Conservation (phyloP, 1,284 basidiomycete species). For the Kwoniella shivajii region DNA sequence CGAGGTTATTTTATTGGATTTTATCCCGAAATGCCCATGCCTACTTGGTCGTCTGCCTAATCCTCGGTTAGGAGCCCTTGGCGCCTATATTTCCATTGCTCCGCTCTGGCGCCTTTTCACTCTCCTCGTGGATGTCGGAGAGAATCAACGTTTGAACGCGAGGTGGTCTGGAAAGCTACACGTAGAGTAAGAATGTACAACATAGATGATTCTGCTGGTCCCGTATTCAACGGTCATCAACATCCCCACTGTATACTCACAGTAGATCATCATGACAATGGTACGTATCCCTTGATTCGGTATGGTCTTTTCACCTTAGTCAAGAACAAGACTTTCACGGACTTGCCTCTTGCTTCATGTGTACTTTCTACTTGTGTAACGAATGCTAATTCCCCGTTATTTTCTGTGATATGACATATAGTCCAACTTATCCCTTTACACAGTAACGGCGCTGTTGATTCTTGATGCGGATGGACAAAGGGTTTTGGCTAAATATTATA, state of each 20-base stretch:
- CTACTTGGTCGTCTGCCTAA: slow-evolving; percentile 7
- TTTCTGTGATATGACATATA: slow-evolving; percentile 26
- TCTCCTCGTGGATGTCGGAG: slow-evolving; percentile 9
- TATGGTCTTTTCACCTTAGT: background rate
- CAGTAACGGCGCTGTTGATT: slow-evolving; percentile 81
- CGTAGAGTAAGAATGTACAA: no score
- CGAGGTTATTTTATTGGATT: slow-evolving; percentile 4
- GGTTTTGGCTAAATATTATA: slow-evolving; percentile 93
- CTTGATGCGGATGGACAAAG: slow-evolving; percentile 93
- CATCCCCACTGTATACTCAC: background rate
- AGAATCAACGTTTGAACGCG: background rate
- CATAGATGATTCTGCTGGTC: no score
- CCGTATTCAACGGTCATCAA: no score
- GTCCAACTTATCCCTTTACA: slow-evolving; percentile 83
- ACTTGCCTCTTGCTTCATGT: no score
- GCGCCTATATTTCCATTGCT: no score
- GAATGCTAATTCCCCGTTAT: background rate
- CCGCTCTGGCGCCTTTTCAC: background rate
- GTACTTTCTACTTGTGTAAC: background rate
- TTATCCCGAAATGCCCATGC: slow-evolving; percentile 6
- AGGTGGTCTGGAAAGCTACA: background rate
- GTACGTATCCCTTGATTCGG: slow-evolving; percentile 1
- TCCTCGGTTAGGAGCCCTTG: no score
- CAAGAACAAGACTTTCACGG: no score
- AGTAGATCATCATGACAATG: slow-evolving; percentile 7